Evolutionary conservation across 441 rosid genomes (phyloP).

Genomic region (Pelargonium fulgidum): DNA sequence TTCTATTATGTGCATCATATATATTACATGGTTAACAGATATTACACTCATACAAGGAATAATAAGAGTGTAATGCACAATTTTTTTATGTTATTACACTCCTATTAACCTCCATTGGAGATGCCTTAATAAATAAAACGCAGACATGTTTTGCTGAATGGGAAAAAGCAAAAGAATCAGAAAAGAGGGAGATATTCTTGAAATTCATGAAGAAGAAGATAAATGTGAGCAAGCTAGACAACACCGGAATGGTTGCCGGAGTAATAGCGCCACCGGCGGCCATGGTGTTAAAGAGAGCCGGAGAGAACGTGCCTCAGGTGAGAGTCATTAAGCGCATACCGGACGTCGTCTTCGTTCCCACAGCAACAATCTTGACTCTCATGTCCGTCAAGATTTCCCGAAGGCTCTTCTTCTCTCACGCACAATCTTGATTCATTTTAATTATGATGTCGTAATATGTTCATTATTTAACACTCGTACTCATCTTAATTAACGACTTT

Average conservation of each 20-base stretch:
- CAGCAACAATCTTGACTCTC: slow-evolving; percentile 49
- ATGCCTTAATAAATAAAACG: too few species aligned
- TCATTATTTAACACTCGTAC: too few species aligned
- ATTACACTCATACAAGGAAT: too few species aligned
- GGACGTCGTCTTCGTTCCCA: slow-evolving; percentile 75
- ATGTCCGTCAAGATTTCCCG: slow-evolving; percentile 62
- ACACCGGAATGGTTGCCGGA: slow-evolving; percentile 48
- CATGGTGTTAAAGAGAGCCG: slow-evolving; percentile 81
- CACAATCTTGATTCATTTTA: too few species aligned
- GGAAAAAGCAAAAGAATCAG: slow-evolving; percentile 22
- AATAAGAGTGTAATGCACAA: too few species aligned
- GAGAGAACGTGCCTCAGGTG: slow-evolving; percentile 68
- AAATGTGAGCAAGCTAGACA: slow-evolving; percentile 48
- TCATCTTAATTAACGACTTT: too few species aligned
- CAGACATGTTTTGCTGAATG: slow-evolving; percentile 46
- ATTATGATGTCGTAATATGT: too few species aligned
- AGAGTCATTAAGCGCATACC: slow-evolving; percentile 54
- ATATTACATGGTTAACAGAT: too few species aligned
- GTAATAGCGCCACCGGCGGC: slow-evolving; percentile 69
- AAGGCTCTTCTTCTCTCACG: slow-evolving; percentile 29
- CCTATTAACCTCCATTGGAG: too few species aligned
- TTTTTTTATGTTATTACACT: too few species aligned
- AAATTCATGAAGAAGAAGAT: slow-evolving; percentile 37
- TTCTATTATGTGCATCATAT: too few species aligned
- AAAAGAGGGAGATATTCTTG: slow-evolving; percentile 35